phyloP scores from a whole-genome alignment of 2,329 filamentous ascomycete species.

The Fusarium chuoi region DNA sequence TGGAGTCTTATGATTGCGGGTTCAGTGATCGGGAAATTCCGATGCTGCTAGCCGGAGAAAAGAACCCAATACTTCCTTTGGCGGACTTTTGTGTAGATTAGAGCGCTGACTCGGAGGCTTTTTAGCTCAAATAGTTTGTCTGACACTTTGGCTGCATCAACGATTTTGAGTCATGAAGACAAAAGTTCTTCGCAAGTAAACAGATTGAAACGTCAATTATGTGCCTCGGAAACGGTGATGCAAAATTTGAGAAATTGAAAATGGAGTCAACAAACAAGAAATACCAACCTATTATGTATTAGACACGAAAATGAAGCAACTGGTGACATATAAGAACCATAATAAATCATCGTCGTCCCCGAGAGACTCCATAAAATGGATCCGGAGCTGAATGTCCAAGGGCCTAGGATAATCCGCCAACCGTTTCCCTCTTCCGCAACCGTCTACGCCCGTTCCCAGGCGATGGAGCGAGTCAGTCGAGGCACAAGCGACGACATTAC shows the following conservation, averaged over 20 bases:
- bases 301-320: not conserved
- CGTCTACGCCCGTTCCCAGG: not conserved
- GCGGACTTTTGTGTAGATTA: not conserved
- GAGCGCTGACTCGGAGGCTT: not conserved
- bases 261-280: not conserved
- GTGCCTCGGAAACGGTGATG: accelerated
- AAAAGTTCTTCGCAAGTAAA: not conserved
- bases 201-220: not conserved
- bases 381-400: not conserved
- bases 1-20: not conserved
- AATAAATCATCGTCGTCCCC: not conserved
- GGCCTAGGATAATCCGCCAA: not conserved
- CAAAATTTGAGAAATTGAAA: not conserved
- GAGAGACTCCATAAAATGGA: not conserved
- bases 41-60: not conserved
- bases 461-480: not conserved
- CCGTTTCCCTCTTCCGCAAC: not conserved
- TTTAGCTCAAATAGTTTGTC: not conserved
- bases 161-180: not conserved
- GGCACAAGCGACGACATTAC: not conserved
- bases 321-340: not conserved
- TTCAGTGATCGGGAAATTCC: not conserved
- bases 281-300: not conserved
- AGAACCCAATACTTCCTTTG: not conserved
- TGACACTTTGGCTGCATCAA: not conserved